These are phyloP conservation scores for Neonectria magnoliae DNA, from an alignment of 2,329 filamentous ascomycete genomes.

Conservation along the genomic window DNA sequence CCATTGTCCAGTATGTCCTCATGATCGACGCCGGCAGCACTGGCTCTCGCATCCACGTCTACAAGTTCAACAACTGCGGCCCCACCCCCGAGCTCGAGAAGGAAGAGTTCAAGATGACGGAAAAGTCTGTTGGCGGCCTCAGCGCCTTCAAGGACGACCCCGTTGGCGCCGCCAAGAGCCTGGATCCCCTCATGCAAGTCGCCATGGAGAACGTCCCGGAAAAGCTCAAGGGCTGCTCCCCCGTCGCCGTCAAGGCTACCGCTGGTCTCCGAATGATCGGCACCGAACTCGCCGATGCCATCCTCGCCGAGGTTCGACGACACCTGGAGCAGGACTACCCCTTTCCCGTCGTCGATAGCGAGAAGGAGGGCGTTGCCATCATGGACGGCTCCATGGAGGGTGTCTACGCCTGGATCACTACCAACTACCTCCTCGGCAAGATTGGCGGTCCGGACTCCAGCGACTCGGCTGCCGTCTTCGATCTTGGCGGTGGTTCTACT, in stretches of 20 bases:
- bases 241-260: slow-evolving; percentile 97
- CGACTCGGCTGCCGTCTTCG: slow-evolving; percentile 93
- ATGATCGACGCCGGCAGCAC: slow-evolving; percentile 99
- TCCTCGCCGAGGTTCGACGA: slow-evolving; percentile 83
- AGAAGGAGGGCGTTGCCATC: slow-evolving; percentile 89
- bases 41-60: slow-evolving; percentile 97
- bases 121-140: slow-evolving; percentile 83
- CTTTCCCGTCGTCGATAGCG: slow-evolving; percentile 89
- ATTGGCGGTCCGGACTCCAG: slow-evolving; percentile 92
- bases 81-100: slow-evolving; percentile 92
- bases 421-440: slow-evolving; percentile 97
- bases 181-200: slow-evolving; percentile 87
- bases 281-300: slow-evolving; percentile 80
- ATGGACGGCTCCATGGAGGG: slow-evolving; percentile 98
- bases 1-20: slow-evolving; percentile 94
- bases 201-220: slow-evolving; percentile 88
- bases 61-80: slow-evolving; percentile 99
- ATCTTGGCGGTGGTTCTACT: slow-evolving; percentile 95
- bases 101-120: slow-evolving; percentile 94
- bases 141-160: slow-evolving; percentile 90
- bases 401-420: slow-evolving; percentile 99
- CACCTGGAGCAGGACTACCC: slow-evolving; percentile 90
- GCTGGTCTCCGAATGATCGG: slow-evolving; percentile 92
- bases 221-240: slow-evolving; percentile 89
- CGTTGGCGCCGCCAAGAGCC: slow-evolving; percentile 85